Percentiles rank a stretch among this genome's conserved stretches.
These are phyloP conservation scores for Dichomitus squalens DNA, from an alignment of 1,284 basidiomycete genomes.

Conservation along the genomic window DNA sequence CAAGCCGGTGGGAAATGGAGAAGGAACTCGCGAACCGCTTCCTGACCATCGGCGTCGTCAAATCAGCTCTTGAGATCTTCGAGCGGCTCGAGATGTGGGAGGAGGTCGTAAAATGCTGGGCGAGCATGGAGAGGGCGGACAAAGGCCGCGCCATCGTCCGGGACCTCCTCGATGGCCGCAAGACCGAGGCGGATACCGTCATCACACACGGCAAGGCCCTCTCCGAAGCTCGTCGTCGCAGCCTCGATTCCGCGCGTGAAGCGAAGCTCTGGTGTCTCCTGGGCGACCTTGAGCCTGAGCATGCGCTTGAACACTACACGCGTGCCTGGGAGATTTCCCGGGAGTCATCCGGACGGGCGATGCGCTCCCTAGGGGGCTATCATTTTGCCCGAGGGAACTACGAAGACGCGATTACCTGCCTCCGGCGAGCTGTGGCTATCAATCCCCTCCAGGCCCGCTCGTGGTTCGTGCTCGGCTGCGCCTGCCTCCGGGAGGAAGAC, in stretches of 20 bases:
- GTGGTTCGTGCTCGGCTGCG: constrained; percentile 97
- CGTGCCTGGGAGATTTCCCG: constrained; percentile 85
- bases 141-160: constrained; percentile 79
- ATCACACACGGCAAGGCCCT: constrained; percentile 60
- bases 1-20: constrained; percentile 91
- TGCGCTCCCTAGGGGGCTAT: constrained; percentile 88
- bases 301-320: constrained; percentile 74
- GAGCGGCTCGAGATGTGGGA: constrained; percentile 97
- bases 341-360: constrained; percentile 83
- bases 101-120: constrained; percentile 87
- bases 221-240: constrained; percentile 43
- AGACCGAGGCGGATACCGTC: constrained; percentile 79
- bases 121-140: constrained; percentile 76
- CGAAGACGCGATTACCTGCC: constrained; percentile 62
- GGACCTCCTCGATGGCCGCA: constrained; percentile 82
- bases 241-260: constrained; percentile 71
- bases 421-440: constrained; percentile 80
- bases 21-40: constrained; percentile 84
- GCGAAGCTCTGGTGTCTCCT: constrained; percentile 96
- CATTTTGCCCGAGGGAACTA: constrained; percentile 77
- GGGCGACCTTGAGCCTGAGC: constrained; percentile 84
- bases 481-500: constrained; percentile 76
- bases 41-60: constrained; percentile 81
- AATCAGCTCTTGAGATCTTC: constrained; percentile 90
- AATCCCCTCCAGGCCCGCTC: constrained; percentile 87